phyloP scores from a whole-genome alignment of 2,329 filamentous ascomycete genomes.

The Claviceps cyperi region DNA sequence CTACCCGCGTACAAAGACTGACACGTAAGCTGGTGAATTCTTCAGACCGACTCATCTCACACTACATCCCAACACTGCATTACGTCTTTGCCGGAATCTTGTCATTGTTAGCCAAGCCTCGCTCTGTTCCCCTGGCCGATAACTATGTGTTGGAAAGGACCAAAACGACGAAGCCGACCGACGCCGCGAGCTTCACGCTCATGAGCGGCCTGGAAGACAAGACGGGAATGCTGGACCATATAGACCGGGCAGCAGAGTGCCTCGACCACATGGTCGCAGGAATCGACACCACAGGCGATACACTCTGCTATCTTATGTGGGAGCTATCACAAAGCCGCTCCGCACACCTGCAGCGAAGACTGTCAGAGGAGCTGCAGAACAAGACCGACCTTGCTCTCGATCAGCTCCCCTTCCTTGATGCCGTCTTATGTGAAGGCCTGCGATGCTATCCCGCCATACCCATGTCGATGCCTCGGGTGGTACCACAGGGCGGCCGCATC shows the following conservation, averaged over 20 bases:
- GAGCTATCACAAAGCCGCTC: conserved; percentile 49
- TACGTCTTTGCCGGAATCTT: conserved; percentile 30
- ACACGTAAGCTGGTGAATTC: not conserved
- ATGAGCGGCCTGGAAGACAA: conserved; percentile 43
- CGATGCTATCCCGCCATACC: conserved; percentile 50
- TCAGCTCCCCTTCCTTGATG: conserved; percentile 44
- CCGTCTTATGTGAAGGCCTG: conserved; percentile 46
- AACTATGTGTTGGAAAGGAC: conserved; percentile 41
- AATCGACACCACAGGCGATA: conserved; percentile 58
- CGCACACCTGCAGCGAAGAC: conserved; percentile 31
- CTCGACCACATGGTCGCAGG: conserved; percentile 59
- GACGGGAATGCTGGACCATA: conserved; percentile 28
- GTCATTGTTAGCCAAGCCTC: conserved; percentile 35
- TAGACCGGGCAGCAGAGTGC: conserved; percentile 51
- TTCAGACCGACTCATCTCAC: conserved; percentile 42
- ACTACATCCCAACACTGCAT: conserved; percentile 41
- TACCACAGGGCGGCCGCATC: conserved; percentile 36
- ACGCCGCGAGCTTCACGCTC: conserved; percentile 40
- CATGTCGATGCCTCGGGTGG: conserved; percentile 50
- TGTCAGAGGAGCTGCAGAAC: conserved; percentile 36
- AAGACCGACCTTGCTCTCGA: conserved; percentile 28
- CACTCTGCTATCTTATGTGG: conserved; percentile 57
- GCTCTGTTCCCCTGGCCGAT: conserved; percentile 44
- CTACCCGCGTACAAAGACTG: not conserved
- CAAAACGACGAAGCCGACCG: conserved; percentile 27